Base-by-base conservation (phyloP, 2,329 filamentous ascomycete genomes). In the Cordyceps tenuipes region DNA sequence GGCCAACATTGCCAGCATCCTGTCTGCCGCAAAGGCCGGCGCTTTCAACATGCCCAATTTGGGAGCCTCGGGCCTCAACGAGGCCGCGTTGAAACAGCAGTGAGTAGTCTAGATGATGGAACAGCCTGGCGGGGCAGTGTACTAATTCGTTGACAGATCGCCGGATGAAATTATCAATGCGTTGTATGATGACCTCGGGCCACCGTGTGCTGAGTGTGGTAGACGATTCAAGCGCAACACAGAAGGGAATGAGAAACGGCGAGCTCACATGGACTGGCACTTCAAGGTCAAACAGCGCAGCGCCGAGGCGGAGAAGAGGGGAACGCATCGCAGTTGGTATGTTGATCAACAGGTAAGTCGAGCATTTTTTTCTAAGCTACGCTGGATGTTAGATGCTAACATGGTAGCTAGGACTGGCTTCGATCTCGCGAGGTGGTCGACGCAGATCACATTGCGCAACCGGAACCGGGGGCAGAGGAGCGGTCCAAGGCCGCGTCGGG, bases 191-290 rank as follows among this genome's bases (percentile, higher is more conserved):
- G 84, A 87, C 21, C 83, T 91, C 44, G 90, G 93, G 0, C 89
- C 91, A 62, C 89, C 92, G 60, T 99, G 94, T 72, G 90, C 88
- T 13, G 93, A 93, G 62, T 99, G 94, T 70, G 94, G 93, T 26
- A 84, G 92, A 62, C 87, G 94, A 2, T 99, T 99, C 72, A 82
- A 82, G 58, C 83, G 83, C 5, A 89, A 90, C 53, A 84, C 86
- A 13, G 85, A 89, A 64, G 93, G 93, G 13, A 89, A 85, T 67
- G 86, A 87, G 70, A 89, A 89, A 77, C 97, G 97, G 76, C 90
- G 87, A 26, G 85, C 88, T 3, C 94, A 99, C 71, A 87, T 99
- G 79, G 94, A 99, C 74, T 99, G 94, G 94, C 94, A 99, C 73
- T 99, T 99, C 76, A 87, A 88, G 60, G 92, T 93, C 26, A 93